phyloP scores from a whole-genome alignment of 176 grass and related monocot species.

The Carex kokanica region DNA sequence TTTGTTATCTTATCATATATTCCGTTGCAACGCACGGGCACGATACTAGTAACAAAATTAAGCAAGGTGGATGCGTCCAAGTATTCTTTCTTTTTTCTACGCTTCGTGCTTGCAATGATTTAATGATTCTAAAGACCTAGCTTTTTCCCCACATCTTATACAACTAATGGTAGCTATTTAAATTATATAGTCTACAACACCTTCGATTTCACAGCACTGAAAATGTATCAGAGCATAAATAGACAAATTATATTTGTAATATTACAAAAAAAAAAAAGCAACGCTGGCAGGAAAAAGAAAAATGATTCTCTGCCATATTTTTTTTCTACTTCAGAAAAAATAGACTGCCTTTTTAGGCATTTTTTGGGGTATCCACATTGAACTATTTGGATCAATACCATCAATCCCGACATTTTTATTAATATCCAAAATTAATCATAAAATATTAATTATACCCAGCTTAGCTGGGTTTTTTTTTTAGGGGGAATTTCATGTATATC shows the following conservation, averaged over 20 bases:
- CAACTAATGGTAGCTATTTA: not conserved
- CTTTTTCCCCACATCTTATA: not conserved
- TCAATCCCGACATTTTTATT: not conserved
- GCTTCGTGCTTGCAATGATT: conserved; percentile 1
- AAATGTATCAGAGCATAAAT: not conserved
- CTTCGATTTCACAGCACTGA: not conserved
- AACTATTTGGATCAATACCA: not conserved
- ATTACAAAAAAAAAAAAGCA: not conserved
- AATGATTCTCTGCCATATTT: not conserved
- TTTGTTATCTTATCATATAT: too few species aligned
- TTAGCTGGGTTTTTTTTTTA: too few species aligned
- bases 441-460: too few species aligned
- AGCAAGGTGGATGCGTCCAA: not conserved
- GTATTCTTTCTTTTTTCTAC: not conserved
- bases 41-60: not conserved
- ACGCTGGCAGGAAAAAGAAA: not conserved
- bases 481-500: too few species aligned
- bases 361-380: not conserved
- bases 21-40: too few species aligned
- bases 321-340: not conserved
- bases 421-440: too few species aligned
- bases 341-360: not conserved
- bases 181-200: not conserved
- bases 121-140: not conserved
- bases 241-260: not conserved